Percentiles rank a stretch among this genome's conserved stretches.
These are phyloP conservation scores for Acanthamoeba rhysodes DNA, from an alignment of 208 protist species.

Conservation along the genomic window DNA sequence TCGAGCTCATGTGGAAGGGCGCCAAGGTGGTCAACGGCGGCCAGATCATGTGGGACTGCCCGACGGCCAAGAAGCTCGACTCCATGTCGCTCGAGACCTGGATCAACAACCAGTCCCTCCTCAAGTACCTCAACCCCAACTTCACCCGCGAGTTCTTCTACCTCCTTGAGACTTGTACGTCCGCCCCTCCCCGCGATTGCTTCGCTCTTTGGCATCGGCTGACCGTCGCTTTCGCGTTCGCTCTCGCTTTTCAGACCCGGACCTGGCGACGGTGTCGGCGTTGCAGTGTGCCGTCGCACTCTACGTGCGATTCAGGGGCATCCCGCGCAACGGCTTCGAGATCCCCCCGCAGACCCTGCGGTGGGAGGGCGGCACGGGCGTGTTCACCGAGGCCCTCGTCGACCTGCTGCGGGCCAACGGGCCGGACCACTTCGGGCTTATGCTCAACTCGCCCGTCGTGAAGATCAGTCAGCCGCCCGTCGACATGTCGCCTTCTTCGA, in stretches of 20 bases:
- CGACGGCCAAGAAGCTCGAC: neutral
- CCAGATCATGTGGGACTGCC: neutral
- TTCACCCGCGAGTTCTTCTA: constrained; percentile 65
- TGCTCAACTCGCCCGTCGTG: constrained; percentile 7
- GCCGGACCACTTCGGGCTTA: neutral
- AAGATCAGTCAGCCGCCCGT: neutral
- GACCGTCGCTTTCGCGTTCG: neutral
- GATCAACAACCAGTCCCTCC: neutral
- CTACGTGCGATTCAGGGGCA: neutral
- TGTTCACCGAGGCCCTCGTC: constrained; percentile 21
- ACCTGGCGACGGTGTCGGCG: neutral
- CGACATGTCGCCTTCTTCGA: neutral
- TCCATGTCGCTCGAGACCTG: neutral
- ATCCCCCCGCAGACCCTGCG: neutral
- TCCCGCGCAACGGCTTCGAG: constrained; percentile 1
- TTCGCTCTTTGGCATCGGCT: too few species aligned
- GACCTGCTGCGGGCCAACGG: neutral
- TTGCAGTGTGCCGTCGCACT: neutral
- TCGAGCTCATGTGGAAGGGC: constrained; percentile 60
- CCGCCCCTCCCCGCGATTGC: neutral
- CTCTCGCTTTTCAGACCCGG: neutral
- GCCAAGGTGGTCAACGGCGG: constrained; percentile 19
- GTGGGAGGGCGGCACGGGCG: constrained; percentile 53
- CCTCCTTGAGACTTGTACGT: constrained; percentile 55
- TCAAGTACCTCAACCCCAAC: constrained; percentile 52